Evolutionary conservation across 805 yeast genomes (phyloP).

Genomic region (Groenewaldozyma salmanticensis): DNA sequence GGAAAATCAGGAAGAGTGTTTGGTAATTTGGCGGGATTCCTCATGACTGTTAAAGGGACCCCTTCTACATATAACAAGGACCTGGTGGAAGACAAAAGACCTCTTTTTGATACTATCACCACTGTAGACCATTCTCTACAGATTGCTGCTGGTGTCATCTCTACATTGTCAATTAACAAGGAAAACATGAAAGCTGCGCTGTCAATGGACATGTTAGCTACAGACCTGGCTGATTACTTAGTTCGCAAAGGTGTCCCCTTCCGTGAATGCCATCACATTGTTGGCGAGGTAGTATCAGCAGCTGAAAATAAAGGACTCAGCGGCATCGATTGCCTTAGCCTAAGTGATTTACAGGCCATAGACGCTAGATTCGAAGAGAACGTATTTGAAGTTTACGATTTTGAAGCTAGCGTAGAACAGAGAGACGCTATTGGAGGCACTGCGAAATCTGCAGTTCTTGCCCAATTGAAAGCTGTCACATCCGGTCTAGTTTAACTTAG

Average conservation of each 20-base stretch:
- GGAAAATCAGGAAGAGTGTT: conserved; percentile 97
- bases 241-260: conserved; percentile 98
- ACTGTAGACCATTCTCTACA: conserved; percentile 90
- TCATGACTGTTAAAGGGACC: conserved; percentile 93
- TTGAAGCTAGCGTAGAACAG: conserved; percentile 91
- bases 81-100: conserved; percentile 98
- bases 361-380: conserved; percentile 75
- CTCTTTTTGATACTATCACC: conserved; percentile 81
- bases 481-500: conserved; percentile 28
- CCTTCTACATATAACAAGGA: conserved; percentile 98
- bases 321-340: conserved; percentile 77
- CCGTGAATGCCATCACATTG: conserved; percentile 97
- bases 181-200: conserved; percentile 77
- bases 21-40: conserved; percentile 89
- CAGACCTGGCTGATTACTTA: conserved; percentile 94
- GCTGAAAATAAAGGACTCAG: conserved; percentile 72
- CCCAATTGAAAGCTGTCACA: conserved; percentile 64
- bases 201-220: conserved; percentile 98
- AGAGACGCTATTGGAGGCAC: conserved; percentile 97
- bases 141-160: conserved; percentile 93
- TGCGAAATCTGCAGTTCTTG: conserved; percentile 77
- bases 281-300: conserved; percentile 90
- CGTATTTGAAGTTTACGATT: conserved; percentile 74
- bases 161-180: conserved; percentile 66
- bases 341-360: conserved; percentile 69